Conservation (phyloP, 768 basidiomycete species). For the Lyophyllum decastes region DNA sequence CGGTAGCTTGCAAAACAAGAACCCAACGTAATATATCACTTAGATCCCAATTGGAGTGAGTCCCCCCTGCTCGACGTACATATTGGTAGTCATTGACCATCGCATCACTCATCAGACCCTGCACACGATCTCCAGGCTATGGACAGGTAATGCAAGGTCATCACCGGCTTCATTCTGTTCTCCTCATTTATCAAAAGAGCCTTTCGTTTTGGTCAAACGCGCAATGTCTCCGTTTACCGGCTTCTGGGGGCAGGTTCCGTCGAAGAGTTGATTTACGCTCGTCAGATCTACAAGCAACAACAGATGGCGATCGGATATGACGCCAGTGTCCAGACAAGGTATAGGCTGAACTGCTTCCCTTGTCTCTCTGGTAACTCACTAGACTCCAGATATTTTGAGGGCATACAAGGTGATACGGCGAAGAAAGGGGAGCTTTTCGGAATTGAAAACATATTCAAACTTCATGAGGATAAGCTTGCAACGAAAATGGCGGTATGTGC, state of each 20-base stretch:
- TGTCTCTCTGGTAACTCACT: not conserved
- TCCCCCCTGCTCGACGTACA: conserved; percentile 4
- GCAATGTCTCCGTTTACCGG: conserved; percentile 83
- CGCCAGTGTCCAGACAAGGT: conserved; percentile 82
- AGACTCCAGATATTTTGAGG: conserved; percentile 67
- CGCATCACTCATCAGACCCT: conserved; percentile 62
- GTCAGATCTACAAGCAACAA: conserved; percentile 92
- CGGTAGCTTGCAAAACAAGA: not conserved
- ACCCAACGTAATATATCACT: conserved; percentile 10
- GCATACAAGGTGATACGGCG: conserved; percentile 74
- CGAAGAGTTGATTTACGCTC: conserved; percentile 85
- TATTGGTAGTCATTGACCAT: conserved; percentile 3
- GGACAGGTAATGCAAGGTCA: conserved; percentile 50
- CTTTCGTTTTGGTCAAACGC: conserved; percentile 84
- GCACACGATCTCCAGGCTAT: conserved; percentile 94
- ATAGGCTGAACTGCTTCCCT: not conserved
- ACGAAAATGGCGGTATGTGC: conserved; percentile 71
- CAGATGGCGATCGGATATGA: conserved; percentile 91
- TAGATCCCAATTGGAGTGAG: conserved; percentile 96
- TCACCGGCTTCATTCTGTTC: not conserved
- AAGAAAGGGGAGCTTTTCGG: conserved; percentile 87
- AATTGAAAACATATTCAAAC: conserved; percentile 79
- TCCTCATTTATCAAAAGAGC: conserved; percentile 39
- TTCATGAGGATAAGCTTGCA: conserved; percentile 68
- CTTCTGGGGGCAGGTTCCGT: conserved; percentile 85